Base-by-base conservation (phyloP, 495 filamentous ascomycete species). In the Neurospora hispaniola region DNA sequence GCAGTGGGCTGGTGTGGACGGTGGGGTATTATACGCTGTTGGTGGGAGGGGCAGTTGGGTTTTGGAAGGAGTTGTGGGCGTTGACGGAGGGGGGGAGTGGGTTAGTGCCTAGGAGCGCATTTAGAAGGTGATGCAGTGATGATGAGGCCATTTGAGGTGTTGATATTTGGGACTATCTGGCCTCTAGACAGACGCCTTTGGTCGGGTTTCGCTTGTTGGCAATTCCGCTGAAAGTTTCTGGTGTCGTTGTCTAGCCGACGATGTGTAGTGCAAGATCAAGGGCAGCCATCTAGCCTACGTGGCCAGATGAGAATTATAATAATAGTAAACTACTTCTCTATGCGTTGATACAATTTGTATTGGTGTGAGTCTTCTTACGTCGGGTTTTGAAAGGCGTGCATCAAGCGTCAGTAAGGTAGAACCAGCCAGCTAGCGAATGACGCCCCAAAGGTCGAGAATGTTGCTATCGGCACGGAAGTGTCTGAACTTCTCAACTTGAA, bases 21-120 rank as follows among this genome's bases (percentile, higher is more conserved):
- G 82, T 93, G 31, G 85, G 83, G 8, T 98, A 97, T 78, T 97
- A 97, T 80, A 70, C 83, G 5, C 78, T 97, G 41, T 82, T 98
- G 0, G 81, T 95, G 16, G 85, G 78, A 3, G 96, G 96, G 5
- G 90, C 91, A 1, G 79, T 89, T 42, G 83, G 85, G 1, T 99
- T 93, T 82, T 93, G 87, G 73, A 85, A 77, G 75, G 77, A 84
- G 41, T 77, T 98, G 66, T 96, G 91, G 87, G 79, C 82, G n/a
- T 82, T 96, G 81, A 96, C 94, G 0, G 87, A 92, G 78, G 88
- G 86, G 41, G 73, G 40, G 20, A 84, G 86, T 74, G 86, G 84
- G 16, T 73, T 89, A 72, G 78, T 84, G 40, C 44, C 71, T 48
- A 72, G 86, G 78, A 71, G 66, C 31, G 78, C 75, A 35, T 81